These are phyloP conservation scores for Vitellaria paradoxa DNA, from an alignment of 179 eudicot genomes.

Conservation along the genomic window DNA sequence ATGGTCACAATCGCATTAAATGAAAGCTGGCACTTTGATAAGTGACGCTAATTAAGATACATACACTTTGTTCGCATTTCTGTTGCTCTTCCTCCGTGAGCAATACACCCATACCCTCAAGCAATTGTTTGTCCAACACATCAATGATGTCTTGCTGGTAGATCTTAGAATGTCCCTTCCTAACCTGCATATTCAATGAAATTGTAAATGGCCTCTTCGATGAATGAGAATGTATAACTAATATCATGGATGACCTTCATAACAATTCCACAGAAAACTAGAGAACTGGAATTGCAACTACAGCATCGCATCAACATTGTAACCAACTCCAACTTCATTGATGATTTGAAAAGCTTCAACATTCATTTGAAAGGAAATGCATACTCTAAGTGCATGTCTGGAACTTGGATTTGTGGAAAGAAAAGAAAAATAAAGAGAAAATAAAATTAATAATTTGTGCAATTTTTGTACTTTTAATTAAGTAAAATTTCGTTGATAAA, in stretches of 20 bases:
- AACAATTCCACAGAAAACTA: background rate
- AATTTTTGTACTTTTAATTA: too few relatives aligned
- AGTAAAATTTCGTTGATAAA: too few relatives aligned
- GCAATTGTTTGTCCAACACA: constrained; percentile 88
- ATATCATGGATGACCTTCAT: background rate
- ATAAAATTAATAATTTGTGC: too few relatives aligned
- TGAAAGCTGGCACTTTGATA: background rate
- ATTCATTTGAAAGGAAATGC: background rate
- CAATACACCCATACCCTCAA: constrained; percentile 97
- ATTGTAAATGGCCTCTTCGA: background rate
- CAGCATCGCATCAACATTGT: background rate
- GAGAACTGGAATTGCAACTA: background rate
- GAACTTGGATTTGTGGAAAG: too few relatives aligned
- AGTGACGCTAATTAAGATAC: constrained; percentile 14
- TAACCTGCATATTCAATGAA: constrained; percentile 50
- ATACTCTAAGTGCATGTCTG: too few relatives aligned
- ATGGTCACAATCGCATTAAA: constrained; percentile 6
- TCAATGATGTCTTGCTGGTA: constrained; percentile 81
- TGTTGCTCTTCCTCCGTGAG: constrained; percentile 97
- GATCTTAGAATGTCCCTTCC: constrained; percentile 84
- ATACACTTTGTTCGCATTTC: constrained; percentile 81
- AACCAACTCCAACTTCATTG: background rate
- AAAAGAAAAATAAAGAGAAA: too few relatives aligned
- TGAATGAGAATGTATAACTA: background rate
- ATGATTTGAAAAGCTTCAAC: background rate